These are phyloP conservation scores for Diaporthe sp. DNA, from an alignment of 2,329 filamentous ascomycete genomes.

Conservation along the genomic window DNA sequence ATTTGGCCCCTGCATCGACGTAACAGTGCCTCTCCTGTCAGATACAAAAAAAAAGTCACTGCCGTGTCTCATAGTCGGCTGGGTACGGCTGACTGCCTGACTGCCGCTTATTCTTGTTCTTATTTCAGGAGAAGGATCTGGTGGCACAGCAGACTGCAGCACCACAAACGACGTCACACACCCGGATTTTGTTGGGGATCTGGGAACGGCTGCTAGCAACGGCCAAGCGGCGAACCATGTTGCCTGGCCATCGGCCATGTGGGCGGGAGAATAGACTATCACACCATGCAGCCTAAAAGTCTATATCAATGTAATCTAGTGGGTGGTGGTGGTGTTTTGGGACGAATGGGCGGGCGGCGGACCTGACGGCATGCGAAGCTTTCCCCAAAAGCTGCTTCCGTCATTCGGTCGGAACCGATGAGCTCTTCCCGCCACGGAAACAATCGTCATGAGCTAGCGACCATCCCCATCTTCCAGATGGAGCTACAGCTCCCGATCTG, in stretches of 20 bases:
- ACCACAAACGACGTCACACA: slow-evolving; percentile 21
- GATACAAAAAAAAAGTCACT: background rate
- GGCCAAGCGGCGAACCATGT: background rate
- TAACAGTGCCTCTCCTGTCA: background rate
- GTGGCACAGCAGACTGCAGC: slow-evolving; percentile 11
- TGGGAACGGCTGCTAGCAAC: background rate
- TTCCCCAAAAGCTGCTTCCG: slow-evolving; percentile 8
- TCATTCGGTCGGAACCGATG: background rate
- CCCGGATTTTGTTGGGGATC: slow-evolving; percentile 18
- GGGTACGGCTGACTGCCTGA: background rate
- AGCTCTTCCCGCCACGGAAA: background rate
- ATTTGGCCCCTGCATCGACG: background rate
- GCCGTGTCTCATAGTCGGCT: background rate
- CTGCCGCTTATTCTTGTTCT: slow-evolving; percentile 10
- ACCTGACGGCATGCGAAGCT: background rate
- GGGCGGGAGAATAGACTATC: no score
- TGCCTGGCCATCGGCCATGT: background rate
- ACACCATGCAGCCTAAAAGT: no score
- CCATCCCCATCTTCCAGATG: slow-evolving; percentile 18
- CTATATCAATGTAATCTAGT: background rate
- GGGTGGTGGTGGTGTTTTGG: background rate
- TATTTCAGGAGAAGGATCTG: slow-evolving; percentile 20
- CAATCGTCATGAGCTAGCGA: slow-evolving; percentile 19
- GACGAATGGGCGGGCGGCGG: background rate
- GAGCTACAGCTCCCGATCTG: slow-evolving; percentile 8